phyloP scores from a whole-genome alignment of 2,329 filamentous ascomycete species.

The Tolypocladium album region DNA sequence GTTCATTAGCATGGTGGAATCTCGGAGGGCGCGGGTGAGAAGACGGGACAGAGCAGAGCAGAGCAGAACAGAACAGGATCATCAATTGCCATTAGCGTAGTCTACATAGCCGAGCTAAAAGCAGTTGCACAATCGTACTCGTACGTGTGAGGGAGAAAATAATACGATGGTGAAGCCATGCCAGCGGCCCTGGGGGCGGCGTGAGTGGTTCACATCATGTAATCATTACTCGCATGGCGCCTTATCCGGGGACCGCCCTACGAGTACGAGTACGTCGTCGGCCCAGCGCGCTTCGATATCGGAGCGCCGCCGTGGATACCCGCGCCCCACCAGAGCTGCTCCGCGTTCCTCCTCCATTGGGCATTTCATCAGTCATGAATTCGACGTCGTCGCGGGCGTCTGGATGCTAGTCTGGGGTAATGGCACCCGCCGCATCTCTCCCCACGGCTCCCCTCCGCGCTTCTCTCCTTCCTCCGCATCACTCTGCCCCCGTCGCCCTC shows the following conservation, averaged over 20 bases:
- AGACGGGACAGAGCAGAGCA: not conserved
- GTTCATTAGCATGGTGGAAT: not conserved
- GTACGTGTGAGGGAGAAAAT: not conserved
- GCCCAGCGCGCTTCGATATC: slow-evolving; percentile 8
- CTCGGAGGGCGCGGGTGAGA: not conserved
- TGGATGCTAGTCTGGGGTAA: not conserved
- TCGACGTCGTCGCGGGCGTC: not conserved
- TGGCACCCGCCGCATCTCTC: not conserved
- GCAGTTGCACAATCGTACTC: not conserved
- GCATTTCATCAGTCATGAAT: slow-evolving; percentile 6
- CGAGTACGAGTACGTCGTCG: too few relatives aligned
- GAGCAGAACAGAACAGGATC: not conserved
- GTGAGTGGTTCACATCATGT: not conserved
- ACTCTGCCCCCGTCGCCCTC: not conserved
- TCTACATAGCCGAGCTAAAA: not conserved
- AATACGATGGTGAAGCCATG: not conserved
- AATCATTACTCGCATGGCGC: not conserved
- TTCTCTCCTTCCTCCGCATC: slow-evolving; percentile 3
- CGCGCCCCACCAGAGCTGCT: slow-evolving; percentile 12
- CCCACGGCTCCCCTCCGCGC: slow-evolving; percentile 2
- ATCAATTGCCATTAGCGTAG: not conserved
- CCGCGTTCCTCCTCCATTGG: slow-evolving; percentile 4
- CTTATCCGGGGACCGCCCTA: not conserved
- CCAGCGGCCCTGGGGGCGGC: not conserved
- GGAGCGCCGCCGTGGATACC: slow-evolving; percentile 13